Evolutionary conservation across 306 rosid species (phyloP).

Genomic region (Cicer arietinum): DNA sequence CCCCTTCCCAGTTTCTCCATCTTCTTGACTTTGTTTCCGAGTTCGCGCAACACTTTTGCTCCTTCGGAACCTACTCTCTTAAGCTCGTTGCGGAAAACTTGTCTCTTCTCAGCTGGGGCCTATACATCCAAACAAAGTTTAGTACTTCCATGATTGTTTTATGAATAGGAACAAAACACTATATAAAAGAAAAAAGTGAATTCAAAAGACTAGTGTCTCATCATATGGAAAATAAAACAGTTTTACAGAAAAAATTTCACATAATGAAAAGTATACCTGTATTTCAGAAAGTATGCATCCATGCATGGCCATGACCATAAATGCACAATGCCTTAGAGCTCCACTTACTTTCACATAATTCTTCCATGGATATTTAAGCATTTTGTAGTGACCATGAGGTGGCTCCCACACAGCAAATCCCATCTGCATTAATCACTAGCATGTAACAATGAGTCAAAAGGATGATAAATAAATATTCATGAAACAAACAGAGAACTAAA

Average conservation of each 20-base stretch:
- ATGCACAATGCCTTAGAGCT: conserved; percentile 88
- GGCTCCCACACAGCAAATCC: conserved; percentile 99
- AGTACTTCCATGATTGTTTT: neutral
- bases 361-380: conserved; percentile 89
- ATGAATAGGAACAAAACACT: no score
- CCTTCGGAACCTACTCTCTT: conserved; percentile 78
- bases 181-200: no score
- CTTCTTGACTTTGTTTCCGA: conserved; percentile 79
- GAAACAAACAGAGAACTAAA: conserved; percentile 35
- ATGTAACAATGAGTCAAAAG: conserved; percentile 36
- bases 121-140: conserved; percentile 37
- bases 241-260: neutral
- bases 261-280: conserved; percentile 60
- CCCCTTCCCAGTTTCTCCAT: conserved; percentile 71
- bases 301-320: conserved; percentile 92
- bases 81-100: conserved; percentile 67
- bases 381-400: conserved; percentile 87
- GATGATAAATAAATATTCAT: conserved; percentile 3
- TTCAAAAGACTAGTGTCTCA: no score
- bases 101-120: conserved; percentile 92
- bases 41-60: conserved; percentile 78
- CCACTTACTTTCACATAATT: conserved; percentile 89
- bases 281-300: conserved; percentile 97
- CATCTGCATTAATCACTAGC: conserved; percentile 58
- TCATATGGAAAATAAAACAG: neutral